A percentile compares a stretch with the other conserved stretches of the same genome.
Conservation (phyloP, 1,284 basidiomycete species). For the Kwoniella shivajii region DNA sequence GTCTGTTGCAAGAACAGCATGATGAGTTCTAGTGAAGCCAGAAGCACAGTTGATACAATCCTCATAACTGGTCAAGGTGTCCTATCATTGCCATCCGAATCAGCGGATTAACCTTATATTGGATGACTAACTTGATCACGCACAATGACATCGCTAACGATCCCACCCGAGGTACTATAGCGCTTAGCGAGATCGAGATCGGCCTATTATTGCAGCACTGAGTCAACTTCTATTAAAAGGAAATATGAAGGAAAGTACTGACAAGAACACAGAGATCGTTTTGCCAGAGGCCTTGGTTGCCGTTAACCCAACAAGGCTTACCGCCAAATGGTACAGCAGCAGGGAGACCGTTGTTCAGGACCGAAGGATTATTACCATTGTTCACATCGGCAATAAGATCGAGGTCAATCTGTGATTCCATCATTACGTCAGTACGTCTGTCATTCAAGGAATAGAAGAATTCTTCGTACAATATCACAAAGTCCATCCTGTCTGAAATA, state of each 20-base stretch:
- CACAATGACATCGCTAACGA: slow-evolving; percentile 13
- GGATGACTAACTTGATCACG: background rate
- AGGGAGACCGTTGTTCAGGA: slow-evolving; percentile 7
- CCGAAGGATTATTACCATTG: background rate
- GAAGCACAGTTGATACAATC: slow-evolving; percentile 6
- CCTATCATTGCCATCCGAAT: too few relatives aligned
- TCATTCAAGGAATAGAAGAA: background rate
- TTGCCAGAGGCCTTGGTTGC: slow-evolving; percentile 17
- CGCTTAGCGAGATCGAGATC: slow-evolving; percentile 14
- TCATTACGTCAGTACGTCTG: too few relatives aligned
- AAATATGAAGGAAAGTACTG: background rate
- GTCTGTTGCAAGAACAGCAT: slow-evolving; percentile 9
- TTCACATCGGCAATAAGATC: slow-evolving; percentile 3
- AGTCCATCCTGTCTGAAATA: slow-evolving; percentile 17
- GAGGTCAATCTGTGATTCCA: background rate
- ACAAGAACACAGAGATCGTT: slow-evolving; percentile 23
- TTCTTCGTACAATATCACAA: slow-evolving; percentile 22
- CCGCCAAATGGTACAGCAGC: background rate
- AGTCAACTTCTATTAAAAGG: slow-evolving; percentile 4
- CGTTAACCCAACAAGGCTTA: slow-evolving; percentile 22
- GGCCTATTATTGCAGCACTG: slow-evolving; percentile 1
- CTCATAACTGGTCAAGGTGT: slow-evolving; percentile 11
- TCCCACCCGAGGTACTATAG: background rate
- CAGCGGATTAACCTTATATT: too few relatives aligned
- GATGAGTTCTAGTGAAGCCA: background rate